Evolutionary conservation across 2,329 filamentous ascomycete species (phyloP).

Genomic region (Stemphylium beticola): DNA sequence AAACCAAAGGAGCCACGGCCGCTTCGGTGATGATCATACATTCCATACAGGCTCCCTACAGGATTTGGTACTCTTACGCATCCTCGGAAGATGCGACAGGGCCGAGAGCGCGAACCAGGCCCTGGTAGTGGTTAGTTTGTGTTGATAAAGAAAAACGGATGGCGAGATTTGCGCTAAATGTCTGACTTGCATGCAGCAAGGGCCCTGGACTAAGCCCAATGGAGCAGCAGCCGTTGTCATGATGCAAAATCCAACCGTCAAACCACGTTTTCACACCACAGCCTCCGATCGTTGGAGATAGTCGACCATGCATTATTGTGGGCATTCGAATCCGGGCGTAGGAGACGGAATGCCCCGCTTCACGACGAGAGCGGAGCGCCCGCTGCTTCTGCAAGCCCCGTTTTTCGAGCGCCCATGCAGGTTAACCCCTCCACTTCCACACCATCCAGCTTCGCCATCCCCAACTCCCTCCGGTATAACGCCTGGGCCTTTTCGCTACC

Average conservation of each 20-base stretch:
- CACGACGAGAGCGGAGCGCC: conserved; percentile 5
- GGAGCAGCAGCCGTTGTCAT: conserved; percentile 25
- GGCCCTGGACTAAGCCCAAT: conserved; percentile 24
- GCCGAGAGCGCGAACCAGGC: conserved; percentile 7
- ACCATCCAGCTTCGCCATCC: conserved; percentile 33
- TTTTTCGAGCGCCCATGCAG: conserved; percentile 35
- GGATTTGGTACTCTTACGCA: conserved; percentile 1
- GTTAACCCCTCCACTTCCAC: conserved; percentile 26
- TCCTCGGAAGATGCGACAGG: not conserved
- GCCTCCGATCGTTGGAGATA: conserved; percentile 28
- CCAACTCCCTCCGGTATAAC: conserved; percentile 37
- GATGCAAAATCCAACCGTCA: conserved; percentile 28
- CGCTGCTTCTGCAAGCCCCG: conserved; percentile 23
- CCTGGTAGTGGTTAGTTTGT: conserved; percentile 5
- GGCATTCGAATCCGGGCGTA: conserved; percentile 1
- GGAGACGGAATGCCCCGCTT: conserved; percentile 12
- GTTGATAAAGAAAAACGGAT: conserved; percentile 16
- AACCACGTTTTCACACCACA: conserved; percentile 26
- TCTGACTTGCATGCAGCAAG: conserved; percentile 8
- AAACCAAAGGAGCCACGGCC: not conserved
- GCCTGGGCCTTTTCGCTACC: conserved; percentile 31
- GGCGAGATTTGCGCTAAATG: conserved; percentile 13
- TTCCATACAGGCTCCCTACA: not conserved
- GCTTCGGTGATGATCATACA: not conserved
- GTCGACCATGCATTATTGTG: conserved; percentile 24